These are phyloP conservation scores for Albatrellus ellisii DNA, from an alignment of 768 basidiomycete genomes.

Conservation along the genomic window DNA sequence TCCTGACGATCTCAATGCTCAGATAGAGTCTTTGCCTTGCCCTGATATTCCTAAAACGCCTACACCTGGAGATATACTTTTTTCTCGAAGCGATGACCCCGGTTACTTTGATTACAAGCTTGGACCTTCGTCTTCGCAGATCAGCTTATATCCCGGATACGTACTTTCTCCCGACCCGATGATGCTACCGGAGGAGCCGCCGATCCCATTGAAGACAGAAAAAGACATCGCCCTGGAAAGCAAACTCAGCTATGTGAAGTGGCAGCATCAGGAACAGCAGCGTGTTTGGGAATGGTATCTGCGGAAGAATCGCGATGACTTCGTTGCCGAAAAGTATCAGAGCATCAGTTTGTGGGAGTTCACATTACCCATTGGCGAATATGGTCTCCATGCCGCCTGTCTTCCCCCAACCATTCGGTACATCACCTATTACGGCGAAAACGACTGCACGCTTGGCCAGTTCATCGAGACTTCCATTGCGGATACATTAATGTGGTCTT, in stretches of 20 bases:
- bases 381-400: conserved; percentile 58
- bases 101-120: conserved; percentile 33
- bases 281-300: conserved; percentile 95
- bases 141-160: conserved; percentile 16
- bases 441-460: conserved; percentile 86
- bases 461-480: conserved; percentile 75
- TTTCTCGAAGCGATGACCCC: conserved; percentile 12
- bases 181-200: conserved; percentile 22
- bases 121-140: conserved; percentile 17
- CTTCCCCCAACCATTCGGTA: conserved; percentile 62
- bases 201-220: conserved; percentile 41
- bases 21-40: conserved; percentile 41
- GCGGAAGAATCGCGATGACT: conserved; percentile 73
- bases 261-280: conserved; percentile 77
- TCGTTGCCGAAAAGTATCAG: conserved; percentile 90
- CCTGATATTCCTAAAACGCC: conserved; percentile 28
- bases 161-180: conserved; percentile 17
- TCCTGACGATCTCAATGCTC: conserved; percentile 44
- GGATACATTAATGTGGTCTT: conserved; percentile 53
- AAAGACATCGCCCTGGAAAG: conserved; percentile 70
- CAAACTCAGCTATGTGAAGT: conserved; percentile 51
- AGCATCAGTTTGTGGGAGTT: conserved; percentile 72
- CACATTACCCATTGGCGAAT: conserved; percentile 60
- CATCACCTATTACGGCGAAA: conserved; percentile 84
- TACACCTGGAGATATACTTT: conserved; percentile 18